Conservation (phyloP, 371 early-diverging fungal genomes). For the Conidiobolus incongruus region DNA sequence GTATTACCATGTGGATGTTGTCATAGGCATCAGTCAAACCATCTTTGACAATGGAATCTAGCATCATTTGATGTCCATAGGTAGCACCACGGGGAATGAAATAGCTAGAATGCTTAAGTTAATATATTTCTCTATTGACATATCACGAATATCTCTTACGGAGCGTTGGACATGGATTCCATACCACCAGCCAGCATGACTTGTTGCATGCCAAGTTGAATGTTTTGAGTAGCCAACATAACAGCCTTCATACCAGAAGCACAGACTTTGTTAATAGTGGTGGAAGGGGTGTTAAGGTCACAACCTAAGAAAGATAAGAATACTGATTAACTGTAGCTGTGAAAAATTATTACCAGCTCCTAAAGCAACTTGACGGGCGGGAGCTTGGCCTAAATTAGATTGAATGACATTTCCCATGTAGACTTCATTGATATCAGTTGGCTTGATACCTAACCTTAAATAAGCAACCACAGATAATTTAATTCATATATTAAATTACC, state of each 20-base stretch:
- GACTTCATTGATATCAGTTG: constrained; percentile 61
- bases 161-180: constrained; percentile 87
- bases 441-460: constrained; percentile 19
- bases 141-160: constrained; percentile 20
- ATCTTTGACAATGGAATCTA: constrained; percentile 80
- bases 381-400: constrained; percentile 61
- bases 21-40: constrained; percentile 86
- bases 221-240: constrained; percentile 43
- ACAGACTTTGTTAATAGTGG: constrained; percentile 88
- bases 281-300: constrained; percentile 53
- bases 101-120: constrained; percentile 7
- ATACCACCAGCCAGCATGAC: constrained; percentile 80
- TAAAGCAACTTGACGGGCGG: constrained; percentile 63
- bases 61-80: constrained; percentile 62
- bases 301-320: constrained; percentile 37
- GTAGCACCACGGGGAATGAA: constrained; percentile 26
- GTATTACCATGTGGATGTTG: constrained; percentile 12
- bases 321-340: too few species aligned
- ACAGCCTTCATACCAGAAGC: constrained; percentile 83
- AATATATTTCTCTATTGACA: constrained; percentile 4
- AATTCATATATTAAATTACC: constrained; percentile 9
- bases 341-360: constrained; percentile 31
- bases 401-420: constrained; percentile 78
- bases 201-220: constrained; percentile 27
- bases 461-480: not conserved